These are phyloP conservation scores for Solanum neorickii DNA, from an alignment of 257 asterid species.

Conservation along the genomic window DNA sequence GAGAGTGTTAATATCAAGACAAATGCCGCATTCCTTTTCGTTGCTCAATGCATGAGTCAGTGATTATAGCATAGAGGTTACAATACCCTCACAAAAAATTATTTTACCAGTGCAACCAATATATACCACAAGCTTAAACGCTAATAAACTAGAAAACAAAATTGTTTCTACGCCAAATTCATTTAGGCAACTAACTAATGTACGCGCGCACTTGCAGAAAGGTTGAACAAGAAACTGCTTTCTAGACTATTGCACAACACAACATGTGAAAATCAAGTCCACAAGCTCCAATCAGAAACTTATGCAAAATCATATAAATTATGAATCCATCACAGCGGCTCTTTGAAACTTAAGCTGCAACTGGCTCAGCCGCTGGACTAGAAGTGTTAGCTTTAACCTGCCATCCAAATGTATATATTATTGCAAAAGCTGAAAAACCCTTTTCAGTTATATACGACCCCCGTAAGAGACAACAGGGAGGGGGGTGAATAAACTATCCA, in stretches of 20 bases:
- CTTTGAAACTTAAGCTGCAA: constrained; percentile 33
- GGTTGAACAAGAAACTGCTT: not conserved
- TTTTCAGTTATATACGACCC: not conserved
- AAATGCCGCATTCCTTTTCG: not conserved
- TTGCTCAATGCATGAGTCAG: not conserved
- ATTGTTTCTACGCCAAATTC: constrained; percentile 8
- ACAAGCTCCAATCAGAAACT: not conserved
- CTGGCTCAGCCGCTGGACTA: constrained; percentile 50
- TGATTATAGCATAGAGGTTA: not conserved
- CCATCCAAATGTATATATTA: constrained; percentile 1
- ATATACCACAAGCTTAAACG: constrained; percentile 12
- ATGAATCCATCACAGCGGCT: not conserved
- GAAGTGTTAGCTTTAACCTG: constrained; percentile 63
- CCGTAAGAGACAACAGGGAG: not conserved
- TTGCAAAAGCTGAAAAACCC: not conserved
- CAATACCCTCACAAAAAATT: not conserved
- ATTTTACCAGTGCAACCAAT: not conserved
- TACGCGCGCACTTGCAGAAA: not conserved
- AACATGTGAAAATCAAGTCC: not conserved
- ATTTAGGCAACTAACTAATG: not conserved
- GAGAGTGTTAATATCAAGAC: not conserved
- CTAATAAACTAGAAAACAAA: constrained; percentile 16
- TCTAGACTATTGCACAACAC: not conserved
- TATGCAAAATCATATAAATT: not conserved
- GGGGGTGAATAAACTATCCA: not conserved